Conservation (phyloP, 768 basidiomycete species). For the Leccinum uliginosum region DNA sequence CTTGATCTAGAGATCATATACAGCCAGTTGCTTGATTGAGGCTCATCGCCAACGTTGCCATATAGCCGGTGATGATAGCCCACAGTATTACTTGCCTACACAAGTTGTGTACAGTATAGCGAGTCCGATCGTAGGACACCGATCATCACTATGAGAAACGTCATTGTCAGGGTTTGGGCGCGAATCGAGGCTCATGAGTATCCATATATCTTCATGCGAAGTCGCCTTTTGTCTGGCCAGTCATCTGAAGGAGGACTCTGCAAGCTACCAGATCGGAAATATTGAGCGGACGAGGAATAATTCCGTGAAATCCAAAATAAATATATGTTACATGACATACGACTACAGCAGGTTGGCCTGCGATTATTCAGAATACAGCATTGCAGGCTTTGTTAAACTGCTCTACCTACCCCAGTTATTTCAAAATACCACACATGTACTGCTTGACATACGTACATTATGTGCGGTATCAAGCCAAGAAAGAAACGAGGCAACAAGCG, state of each 20-base stretch:
- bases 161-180: background rate
- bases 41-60: background rate
- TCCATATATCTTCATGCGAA: background rate
- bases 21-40: background rate
- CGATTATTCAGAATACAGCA: background rate
- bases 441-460: background rate
- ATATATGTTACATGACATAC: background rate
- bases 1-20: background rate
- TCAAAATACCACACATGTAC: background rate
- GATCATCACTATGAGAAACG: background rate
- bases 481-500: background rate
- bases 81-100: background rate
- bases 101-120: no score
- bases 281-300: background rate
- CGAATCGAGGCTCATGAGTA: background rate
- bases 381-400: background rate
- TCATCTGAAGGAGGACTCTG: background rate
- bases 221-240: background rate
- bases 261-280: background rate
- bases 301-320: background rate
- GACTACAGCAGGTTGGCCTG: background rate
- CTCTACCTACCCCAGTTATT: background rate
- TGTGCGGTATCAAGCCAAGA: background rate
- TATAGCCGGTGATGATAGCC: background rate
- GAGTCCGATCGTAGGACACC: background rate